Percentiles rank a stretch among this genome's conserved stretches.
phyloP scores from a whole-genome alignment of 1,284 basidiomycete species.

The Puccinia polysora region DNA sequence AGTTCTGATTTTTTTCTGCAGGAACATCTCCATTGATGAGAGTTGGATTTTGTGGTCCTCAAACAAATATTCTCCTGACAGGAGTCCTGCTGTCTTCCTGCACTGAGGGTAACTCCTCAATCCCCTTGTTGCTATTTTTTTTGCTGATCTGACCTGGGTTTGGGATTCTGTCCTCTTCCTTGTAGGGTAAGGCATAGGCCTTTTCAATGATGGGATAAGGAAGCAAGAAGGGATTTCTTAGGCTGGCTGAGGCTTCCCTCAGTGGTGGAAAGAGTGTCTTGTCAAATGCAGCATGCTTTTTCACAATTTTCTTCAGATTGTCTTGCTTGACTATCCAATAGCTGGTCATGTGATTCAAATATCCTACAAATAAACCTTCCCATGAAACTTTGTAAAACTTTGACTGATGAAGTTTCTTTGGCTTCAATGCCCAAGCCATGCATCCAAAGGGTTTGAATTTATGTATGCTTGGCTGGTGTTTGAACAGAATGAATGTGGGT shows the following conservation, averaged over 20 bases:
- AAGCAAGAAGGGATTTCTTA: neutral
- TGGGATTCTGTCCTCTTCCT: no score
- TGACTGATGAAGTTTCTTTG: neutral
- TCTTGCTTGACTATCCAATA: neutral
- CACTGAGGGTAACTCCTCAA: no score
- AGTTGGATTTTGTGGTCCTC: no score
- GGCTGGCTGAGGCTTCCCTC: neutral
- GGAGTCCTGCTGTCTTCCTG: no score
- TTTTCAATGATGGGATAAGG: neutral
- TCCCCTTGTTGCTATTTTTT: no score
- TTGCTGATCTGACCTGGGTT: no score
- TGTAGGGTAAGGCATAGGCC: neutral
- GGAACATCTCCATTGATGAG: no score
- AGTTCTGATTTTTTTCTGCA: no score
- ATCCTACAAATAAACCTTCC: neutral
- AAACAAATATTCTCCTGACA: no score
- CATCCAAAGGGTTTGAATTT: neutral
- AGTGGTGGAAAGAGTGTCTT: neutral
- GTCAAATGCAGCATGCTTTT: neutral
- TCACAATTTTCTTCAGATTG: neutral
- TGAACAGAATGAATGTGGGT: neutral
- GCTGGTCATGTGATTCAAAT: neutral
- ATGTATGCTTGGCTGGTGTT: neutral
- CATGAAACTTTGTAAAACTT: neutral
- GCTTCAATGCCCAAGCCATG: neutral